A percentile compares a stretch with the other conserved stretches of the same genome.
Conservation (phyloP, 2,329 filamentous ascomycete genomes). For the Trichoderma afroharzianum region DNA sequence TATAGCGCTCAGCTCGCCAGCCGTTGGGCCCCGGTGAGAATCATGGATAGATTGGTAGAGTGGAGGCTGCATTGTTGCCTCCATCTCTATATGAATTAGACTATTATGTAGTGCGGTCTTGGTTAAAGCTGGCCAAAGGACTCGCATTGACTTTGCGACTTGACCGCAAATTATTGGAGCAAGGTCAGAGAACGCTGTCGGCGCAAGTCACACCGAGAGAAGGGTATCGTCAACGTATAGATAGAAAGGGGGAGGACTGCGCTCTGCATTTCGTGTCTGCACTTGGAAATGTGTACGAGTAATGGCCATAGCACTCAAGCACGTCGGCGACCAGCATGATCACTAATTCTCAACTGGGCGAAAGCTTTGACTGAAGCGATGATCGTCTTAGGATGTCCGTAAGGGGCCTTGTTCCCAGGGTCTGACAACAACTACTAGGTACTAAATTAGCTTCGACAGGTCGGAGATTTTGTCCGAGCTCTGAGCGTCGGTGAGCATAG, state of each 20-base stretch:
- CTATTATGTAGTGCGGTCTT: background rate
- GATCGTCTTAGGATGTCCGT: background rate
- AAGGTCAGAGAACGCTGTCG: background rate
- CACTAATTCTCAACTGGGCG: too few species aligned
- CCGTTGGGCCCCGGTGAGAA: background rate
- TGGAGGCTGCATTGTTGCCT: background rate
- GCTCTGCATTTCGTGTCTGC: background rate
- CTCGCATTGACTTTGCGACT: background rate
- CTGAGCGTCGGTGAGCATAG: background rate
- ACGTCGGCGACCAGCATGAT: background rate
- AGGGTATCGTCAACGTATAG: background rate
- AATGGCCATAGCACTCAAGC: background rate
- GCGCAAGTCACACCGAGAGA: background rate
- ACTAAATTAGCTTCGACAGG: background rate
- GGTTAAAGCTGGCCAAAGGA: background rate
- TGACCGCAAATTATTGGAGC: background rate
- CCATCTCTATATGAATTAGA: background rate
- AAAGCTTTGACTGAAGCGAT: background rate
- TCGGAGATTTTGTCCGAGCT: background rate
- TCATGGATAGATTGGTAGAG: too few species aligned
- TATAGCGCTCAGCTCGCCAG: background rate
- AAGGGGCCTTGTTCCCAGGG: background rate
- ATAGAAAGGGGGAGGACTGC: background rate
- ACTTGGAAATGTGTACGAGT: background rate
- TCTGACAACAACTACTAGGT: background rate